These are phyloP conservation scores for Babesia gibsoni DNA, from an alignment of 169 alveolate species.

Conservation along the genomic window DNA sequence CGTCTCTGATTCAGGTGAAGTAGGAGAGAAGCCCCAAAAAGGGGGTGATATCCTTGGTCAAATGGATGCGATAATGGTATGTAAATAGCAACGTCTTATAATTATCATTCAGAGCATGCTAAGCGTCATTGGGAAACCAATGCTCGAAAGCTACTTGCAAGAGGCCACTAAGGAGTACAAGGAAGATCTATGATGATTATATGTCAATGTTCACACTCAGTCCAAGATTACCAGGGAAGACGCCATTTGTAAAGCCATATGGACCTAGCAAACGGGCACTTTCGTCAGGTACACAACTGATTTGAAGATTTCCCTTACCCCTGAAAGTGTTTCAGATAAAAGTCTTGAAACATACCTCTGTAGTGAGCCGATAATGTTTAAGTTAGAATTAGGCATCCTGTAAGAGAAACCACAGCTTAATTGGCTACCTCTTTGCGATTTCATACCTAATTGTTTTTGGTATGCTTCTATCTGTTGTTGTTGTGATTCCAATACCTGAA, in stretches of 20 bases:
- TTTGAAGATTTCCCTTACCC: conserved; percentile 66
- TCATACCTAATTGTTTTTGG: conserved; percentile 40
- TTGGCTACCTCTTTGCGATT: conserved; percentile 42
- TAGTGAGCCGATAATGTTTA: conserved; percentile 52
- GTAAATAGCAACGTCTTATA: background rate
- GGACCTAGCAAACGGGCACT: conserved; percentile 68
- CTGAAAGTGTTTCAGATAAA: background rate
- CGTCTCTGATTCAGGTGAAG: no score
- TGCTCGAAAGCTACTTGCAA: background rate
- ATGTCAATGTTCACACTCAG: conserved; percentile 62
- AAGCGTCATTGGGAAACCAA: background rate
- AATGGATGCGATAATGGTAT: background rate
- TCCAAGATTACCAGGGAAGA: conserved; percentile 74
- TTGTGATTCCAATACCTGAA: conserved; percentile 62
- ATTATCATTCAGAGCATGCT: background rate
- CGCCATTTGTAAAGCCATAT: conserved; percentile 72
- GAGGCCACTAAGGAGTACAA: background rate
- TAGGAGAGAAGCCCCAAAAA: no score
- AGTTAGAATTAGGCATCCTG: conserved; percentile 72
- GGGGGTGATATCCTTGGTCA: no score
- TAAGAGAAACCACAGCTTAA: conserved; percentile 69
- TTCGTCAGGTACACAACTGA: conserved; percentile 77
- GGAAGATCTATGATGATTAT: conserved; percentile 1
- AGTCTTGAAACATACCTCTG: conserved; percentile 10
- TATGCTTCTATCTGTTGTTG: conserved; percentile 69